Evolutionary conservation across 2,329 filamentous ascomycete genomes (phyloP).

Genomic region (Aspergillus ustus): DNA sequence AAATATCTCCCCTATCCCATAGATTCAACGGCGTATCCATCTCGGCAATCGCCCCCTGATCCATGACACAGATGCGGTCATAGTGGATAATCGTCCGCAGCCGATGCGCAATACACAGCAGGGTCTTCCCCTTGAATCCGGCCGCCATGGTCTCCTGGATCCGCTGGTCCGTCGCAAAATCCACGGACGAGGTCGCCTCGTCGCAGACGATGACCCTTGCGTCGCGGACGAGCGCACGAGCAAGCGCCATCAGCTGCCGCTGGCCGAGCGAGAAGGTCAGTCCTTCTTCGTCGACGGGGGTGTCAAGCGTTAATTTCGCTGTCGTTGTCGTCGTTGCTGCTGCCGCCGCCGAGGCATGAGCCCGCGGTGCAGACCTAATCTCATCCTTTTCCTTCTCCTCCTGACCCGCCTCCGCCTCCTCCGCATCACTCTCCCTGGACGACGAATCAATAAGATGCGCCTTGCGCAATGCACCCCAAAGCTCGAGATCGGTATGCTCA

Average conservation of each 20-base stretch:
- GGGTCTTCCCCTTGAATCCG: slow-evolving; percentile 82
- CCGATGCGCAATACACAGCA: slow-evolving; percentile 91
- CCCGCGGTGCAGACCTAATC: neutral
- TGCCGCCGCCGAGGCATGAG: too few relatives aligned
- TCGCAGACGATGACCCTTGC: slow-evolving; percentile 95
- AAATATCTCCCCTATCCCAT: slow-evolving; percentile 76
- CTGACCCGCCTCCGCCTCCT: neutral
- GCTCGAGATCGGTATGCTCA: slow-evolving; percentile 50
- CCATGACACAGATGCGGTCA: slow-evolving; percentile 97
- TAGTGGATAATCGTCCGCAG: slow-evolving; percentile 92
- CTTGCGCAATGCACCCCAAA: slow-evolving; percentile 53
- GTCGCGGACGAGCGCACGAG: slow-evolving; percentile 83
- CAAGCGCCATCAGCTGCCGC: slow-evolving; percentile 92
- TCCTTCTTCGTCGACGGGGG: slow-evolving; percentile 86
- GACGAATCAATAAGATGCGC: slow-evolving; percentile 53
- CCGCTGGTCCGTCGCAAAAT: slow-evolving; percentile 94
- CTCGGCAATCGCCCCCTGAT: slow-evolving; percentile 84
- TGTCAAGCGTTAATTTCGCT: slow-evolving; percentile 64
- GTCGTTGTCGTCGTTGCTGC: neutral
- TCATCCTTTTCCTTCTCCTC: neutral
- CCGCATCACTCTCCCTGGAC: slow-evolving; percentile 33
- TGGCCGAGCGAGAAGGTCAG: slow-evolving; percentile 96
- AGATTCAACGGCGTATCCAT: slow-evolving; percentile 75
- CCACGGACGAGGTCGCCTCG: slow-evolving; percentile 89
- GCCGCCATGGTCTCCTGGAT: slow-evolving; percentile 87